These are phyloP conservation scores for Macrophomina pseudophaseolina DNA, from an alignment of 2,329 filamentous ascomycete species.

Conservation along the genomic window DNA sequence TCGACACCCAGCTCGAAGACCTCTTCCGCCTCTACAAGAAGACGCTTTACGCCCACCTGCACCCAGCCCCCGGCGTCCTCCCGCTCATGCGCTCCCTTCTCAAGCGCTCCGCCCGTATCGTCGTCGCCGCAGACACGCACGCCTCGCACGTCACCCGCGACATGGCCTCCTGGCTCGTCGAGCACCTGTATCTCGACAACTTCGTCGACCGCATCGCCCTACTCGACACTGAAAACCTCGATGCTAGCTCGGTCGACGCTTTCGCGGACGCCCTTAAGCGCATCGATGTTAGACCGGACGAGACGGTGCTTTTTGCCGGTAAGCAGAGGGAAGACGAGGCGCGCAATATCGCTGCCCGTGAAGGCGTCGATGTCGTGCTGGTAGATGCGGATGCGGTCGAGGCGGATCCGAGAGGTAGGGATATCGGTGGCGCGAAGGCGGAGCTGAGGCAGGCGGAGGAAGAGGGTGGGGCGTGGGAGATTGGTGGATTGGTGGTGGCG, in stretches of 20 bases:
- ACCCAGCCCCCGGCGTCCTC: conserved; percentile 13
- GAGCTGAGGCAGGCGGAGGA: neutral
- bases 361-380: conserved; percentile 7
- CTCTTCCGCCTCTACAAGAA: conserved; percentile 26
- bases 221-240: neutral
- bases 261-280: conserved; percentile 16
- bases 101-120: neutral
- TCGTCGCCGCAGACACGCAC: conserved; percentile 6
- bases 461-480: conserved; percentile 15
- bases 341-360: neutral
- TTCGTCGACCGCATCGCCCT: conserved; percentile 22
- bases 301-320: conserved; percentile 14
- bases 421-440: neutral
- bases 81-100: conserved; percentile 18
- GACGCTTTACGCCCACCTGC: conserved; percentile 22
- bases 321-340: neutral
- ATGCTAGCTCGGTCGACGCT: neutral
- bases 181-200: conserved; percentile 26
- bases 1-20: neutral
- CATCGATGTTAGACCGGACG: conserved; percentile 14
- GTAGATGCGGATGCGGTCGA: conserved; percentile 1
- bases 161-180: conserved; percentile 22
- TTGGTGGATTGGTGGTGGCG: conserved; percentile 12
- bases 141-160: neutral
- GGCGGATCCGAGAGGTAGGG: conserved; percentile 3